Evolutionary conservation across 352 stramenopile species (phyloP).

Genomic region (Phytopythium sindhum): DNA sequence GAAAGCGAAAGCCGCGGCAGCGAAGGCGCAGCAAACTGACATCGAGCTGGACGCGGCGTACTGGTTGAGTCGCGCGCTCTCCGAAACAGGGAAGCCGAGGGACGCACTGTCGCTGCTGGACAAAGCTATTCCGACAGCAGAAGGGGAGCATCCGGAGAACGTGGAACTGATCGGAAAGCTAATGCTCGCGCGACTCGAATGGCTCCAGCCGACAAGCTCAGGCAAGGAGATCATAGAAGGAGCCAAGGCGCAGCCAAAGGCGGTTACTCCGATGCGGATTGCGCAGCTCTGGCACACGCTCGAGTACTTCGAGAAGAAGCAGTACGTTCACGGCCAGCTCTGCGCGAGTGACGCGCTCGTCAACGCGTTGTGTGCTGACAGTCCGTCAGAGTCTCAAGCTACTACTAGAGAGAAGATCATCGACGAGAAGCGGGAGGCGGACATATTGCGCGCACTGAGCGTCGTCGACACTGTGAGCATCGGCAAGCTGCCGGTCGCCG

Average conservation of each 20-base stretch:
- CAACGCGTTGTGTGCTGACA: constrained; percentile 17
- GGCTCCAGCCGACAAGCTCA: constrained; percentile 30
- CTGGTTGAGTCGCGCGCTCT: constrained; percentile 50
- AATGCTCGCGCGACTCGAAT: constrained; percentile 40
- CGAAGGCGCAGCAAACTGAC: constrained; percentile 24
- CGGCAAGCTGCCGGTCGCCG: constrained; percentile 22
- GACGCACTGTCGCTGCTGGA: constrained; percentile 27
- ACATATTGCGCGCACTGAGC: constrained; percentile 33
- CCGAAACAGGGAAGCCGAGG: constrained; percentile 23
- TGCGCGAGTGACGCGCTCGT: constrained; percentile 32
- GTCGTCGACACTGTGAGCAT: constrained; percentile 37
- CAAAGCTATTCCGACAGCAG: constrained; percentile 17
- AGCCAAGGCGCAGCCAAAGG: background rate
- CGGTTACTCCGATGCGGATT: constrained; percentile 13
- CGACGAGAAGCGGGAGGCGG: constrained; percentile 11
- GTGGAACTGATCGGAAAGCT: constrained; percentile 42
- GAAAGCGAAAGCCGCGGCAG: constrained; percentile 29
- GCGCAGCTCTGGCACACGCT: constrained; percentile 32
- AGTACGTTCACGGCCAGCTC: constrained; percentile 35
- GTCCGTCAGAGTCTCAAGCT: background rate
- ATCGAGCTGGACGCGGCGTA: constrained; percentile 41
- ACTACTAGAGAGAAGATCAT: background rate
- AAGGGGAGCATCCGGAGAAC: constrained; percentile 22
- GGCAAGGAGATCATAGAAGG: background rate
- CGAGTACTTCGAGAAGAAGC: constrained; percentile 55